Evolutionary conservation across 2,329 filamentous ascomycete genomes (phyloP).

Genomic region (Penicillium hesseltinei): DNA sequence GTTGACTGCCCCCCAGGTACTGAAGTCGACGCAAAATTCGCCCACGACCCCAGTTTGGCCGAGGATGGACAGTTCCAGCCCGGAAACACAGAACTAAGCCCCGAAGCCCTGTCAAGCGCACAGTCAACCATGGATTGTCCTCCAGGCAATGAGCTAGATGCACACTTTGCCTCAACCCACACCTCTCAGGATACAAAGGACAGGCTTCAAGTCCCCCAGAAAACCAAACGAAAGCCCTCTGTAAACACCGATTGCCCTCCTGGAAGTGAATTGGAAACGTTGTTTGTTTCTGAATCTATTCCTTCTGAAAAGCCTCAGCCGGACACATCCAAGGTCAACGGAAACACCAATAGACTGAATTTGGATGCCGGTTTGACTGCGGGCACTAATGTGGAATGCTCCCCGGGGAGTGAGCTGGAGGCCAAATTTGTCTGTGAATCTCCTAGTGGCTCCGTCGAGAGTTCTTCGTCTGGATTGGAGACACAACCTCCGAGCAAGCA

Average conservation of each 20-base stretch:
- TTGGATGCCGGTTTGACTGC: slow-evolving; percentile 3
- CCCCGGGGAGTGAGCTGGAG: slow-evolving; percentile 18
- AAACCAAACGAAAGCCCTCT: slow-evolving; percentile 7
- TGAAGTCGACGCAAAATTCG: slow-evolving; percentile 14
- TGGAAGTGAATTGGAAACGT: slow-evolving; percentile 11
- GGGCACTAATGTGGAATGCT: slow-evolving; percentile 8
- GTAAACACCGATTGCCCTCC: slow-evolving; percentile 12
- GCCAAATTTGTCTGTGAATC: slow-evolving; percentile 12
- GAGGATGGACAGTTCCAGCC: slow-evolving; percentile 14
- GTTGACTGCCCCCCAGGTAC: slow-evolving; percentile 6
- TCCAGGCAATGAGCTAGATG: slow-evolving; percentile 10
- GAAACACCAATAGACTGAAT: background rate
- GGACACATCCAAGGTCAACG: slow-evolving; percentile 1
- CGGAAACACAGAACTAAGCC: background rate
- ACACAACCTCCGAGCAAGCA: background rate
- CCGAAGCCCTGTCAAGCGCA: background rate
- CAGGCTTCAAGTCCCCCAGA: background rate
- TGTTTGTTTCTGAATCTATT: slow-evolving; percentile 9
- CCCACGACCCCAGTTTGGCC: slow-evolving; percentile 1
- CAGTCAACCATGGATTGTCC: slow-evolving; percentile 6
- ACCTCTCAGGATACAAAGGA: background rate
- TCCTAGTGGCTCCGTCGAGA: background rate
- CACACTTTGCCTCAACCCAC: slow-evolving; percentile 1
- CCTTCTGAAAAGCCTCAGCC: background rate
- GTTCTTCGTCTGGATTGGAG: background rate